These are phyloP conservation scores for Pseudogymnoascus sp. DNA, from an alignment of 2,329 filamentous ascomycete genomes.

Conservation along the genomic window DNA sequence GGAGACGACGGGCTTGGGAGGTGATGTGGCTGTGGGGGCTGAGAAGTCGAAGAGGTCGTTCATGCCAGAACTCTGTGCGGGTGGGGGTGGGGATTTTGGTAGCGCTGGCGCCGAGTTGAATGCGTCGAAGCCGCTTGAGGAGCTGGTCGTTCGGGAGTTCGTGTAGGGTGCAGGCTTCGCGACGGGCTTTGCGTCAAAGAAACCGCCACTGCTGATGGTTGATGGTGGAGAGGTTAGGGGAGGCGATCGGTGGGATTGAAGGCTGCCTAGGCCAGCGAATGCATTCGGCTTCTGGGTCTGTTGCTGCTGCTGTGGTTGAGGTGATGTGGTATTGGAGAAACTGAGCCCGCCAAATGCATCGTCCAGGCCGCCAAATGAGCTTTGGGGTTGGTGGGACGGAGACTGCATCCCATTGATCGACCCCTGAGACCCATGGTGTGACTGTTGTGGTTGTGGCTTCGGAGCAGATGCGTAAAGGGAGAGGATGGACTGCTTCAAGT, in stretches of 20 bases:
- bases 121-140: conserved; percentile 55
- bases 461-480: conserved; percentile 85
- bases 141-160: conserved; percentile 45
- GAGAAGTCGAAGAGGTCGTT: conserved; percentile 78
- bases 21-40: conserved; percentile 38
- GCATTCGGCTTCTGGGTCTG: conserved; percentile 35
- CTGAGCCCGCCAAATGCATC: conserved; percentile 73
- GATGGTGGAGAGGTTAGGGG: conserved; percentile 40
- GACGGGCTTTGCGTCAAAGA: conserved; percentile 69
- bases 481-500: conserved; percentile 94
- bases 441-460: conserved; percentile 58
- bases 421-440: conserved; percentile 49
- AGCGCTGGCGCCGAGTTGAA: conserved; percentile 40
- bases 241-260: conserved; percentile 34
- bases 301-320: conserved; percentile 29
- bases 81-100: conserved; percentile 37
- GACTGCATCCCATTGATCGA: conserved; percentile 64
- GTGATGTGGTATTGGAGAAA: conserved; percentile 47
- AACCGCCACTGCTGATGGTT: conserved; percentile 57
- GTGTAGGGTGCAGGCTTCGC: conserved; percentile 31
- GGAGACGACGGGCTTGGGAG: conserved; percentile 32
- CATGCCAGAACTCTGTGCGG: conserved; percentile 47
- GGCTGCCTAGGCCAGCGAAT: conserved; percentile 42
- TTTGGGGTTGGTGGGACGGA: conserved; percentile 42
- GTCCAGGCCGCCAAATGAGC: conserved; percentile 50